phyloP scores from a whole-genome alignment of 306 rosid genomes.

The Canavalia ensiformis region DNA sequence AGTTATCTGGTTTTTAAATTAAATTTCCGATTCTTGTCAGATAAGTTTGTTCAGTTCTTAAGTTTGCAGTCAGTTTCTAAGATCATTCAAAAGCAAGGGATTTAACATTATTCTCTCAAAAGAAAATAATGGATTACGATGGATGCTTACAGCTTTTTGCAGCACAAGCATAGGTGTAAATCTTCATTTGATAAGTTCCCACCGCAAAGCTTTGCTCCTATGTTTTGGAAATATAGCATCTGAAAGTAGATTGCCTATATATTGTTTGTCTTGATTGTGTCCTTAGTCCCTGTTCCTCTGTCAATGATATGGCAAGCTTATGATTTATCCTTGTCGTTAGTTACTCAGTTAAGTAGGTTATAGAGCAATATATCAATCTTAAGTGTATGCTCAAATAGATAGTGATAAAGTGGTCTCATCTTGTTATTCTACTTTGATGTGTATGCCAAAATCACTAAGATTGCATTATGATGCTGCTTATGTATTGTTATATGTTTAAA shows the following conservation, averaged over 20 bases:
- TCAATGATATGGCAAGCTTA: slow-evolving; percentile 23
- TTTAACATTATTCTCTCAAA: slow-evolving; percentile 13
- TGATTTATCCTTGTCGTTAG: slow-evolving; percentile 15
- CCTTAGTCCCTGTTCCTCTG: slow-evolving; percentile 2
- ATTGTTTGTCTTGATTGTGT: slow-evolving; percentile 36
- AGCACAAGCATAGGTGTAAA: not conserved
- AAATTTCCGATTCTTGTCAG: slow-evolving; percentile 21
- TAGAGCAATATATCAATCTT: slow-evolving; percentile 7
- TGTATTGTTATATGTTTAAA: slow-evolving; percentile 4
- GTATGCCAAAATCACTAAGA: slow-evolving; percentile 22
- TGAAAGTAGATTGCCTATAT: slow-evolving; percentile 1
- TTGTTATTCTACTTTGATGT: slow-evolving; percentile 34
- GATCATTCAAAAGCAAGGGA: slow-evolving; percentile 12
- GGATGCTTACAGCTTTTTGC: slow-evolving; percentile 9
- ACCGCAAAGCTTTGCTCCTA: not conserved
- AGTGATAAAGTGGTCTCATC: not conserved
- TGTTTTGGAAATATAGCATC: slow-evolving; percentile 28
- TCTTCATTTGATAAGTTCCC: slow-evolving; percentile 34
- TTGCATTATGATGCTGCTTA: slow-evolving; percentile 28
- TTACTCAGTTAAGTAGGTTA: slow-evolving; percentile 36
- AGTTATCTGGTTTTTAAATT: slow-evolving; percentile 26
- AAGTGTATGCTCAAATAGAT: slow-evolving; percentile 8
- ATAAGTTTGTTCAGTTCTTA: slow-evolving; percentile 37
- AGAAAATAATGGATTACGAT: not conserved
- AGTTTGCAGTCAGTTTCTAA: slow-evolving; percentile 25